Percentiles rank a stretch among this genome's conserved stretches.
phyloP scores from a whole-genome alignment of 139 green algal species.

The Chlorella sp. region DNA sequence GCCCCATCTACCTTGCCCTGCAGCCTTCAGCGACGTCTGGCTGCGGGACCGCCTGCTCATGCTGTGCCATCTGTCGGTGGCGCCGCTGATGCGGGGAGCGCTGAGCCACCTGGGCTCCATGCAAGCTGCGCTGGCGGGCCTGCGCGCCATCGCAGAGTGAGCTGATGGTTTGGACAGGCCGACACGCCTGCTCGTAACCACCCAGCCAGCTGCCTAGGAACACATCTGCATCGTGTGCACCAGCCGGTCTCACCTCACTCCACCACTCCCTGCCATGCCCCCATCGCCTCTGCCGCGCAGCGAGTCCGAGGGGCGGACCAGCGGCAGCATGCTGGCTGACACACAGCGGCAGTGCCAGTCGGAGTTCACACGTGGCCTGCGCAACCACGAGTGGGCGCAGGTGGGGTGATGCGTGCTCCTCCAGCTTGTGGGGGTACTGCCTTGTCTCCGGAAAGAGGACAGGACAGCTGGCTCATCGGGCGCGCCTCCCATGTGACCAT shows the following conservation, averaged over 20 bases:
- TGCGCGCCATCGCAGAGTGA: constrained; percentile 19
- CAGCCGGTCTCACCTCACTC: too few relatives aligned
- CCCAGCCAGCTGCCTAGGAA: too few relatives aligned
- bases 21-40: constrained; percentile 38
- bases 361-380: constrained; percentile 20
- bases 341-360: constrained; percentile 21
- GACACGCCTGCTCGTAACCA: too few relatives aligned
- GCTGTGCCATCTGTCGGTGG: constrained; percentile 78
- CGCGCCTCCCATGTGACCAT: too few relatives aligned
- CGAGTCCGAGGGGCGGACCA: not conserved
- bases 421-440: not conserved
- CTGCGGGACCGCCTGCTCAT: constrained; percentile 72
- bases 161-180: not conserved
- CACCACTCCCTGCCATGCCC: not conserved
- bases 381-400: constrained; percentile 23
- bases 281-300: not conserved
- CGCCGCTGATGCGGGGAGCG: constrained; percentile 38
- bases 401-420: too few relatives aligned
- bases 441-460: too few relatives aligned
- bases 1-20: not conserved
- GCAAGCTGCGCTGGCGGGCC: constrained; percentile 32
- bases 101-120: constrained; percentile 42
- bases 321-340: not conserved
- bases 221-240: too few relatives aligned
- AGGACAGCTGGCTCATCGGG: too few relatives aligned